These are phyloP conservation scores for Nannizzia gypsea DNA, from an alignment of 2,329 filamentous ascomycete genomes.

Conservation along the genomic window DNA sequence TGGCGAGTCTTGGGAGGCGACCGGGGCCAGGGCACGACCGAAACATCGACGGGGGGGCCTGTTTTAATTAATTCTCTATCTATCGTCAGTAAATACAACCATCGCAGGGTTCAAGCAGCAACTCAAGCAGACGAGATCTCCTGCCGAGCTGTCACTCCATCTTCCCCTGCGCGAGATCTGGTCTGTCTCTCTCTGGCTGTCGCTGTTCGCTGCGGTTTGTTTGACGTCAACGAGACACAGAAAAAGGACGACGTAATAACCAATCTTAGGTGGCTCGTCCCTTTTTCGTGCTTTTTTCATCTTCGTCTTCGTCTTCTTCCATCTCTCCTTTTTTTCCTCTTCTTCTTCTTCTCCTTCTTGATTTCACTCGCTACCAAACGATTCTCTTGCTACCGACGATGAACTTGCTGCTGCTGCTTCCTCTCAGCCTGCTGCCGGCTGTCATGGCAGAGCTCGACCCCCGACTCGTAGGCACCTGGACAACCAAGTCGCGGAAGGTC, in stretches of 20 bases:
- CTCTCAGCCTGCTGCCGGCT: not conserved
- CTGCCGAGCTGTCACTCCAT: not conserved
- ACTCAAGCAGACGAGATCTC: too few species aligned
- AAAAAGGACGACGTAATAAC: not conserved
- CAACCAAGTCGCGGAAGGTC: slow-evolving; percentile 57
- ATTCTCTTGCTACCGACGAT: not conserved
- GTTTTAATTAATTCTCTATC: not conserved
- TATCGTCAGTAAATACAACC: too few species aligned
- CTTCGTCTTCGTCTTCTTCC: not conserved
- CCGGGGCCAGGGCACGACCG: not conserved
- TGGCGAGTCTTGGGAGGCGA: not conserved
- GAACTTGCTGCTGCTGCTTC: slow-evolving; percentile 1
- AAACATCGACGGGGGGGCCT: not conserved
- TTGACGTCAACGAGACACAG: too few species aligned
- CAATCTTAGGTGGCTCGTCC: not conserved
- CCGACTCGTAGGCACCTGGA: slow-evolving; percentile 58
- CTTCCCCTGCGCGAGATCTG: too few species aligned
- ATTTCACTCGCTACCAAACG: not conserved
- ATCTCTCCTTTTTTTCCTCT: not conserved
- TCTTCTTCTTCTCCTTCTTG: not conserved
- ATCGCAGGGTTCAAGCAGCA: too few species aligned
- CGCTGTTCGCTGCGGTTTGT: too few species aligned
- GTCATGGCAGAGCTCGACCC: slow-evolving; percentile 22
- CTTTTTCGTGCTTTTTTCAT: not conserved
- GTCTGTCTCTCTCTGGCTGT: too few species aligned